Evolutionary conservation across 2,329 filamentous ascomycete species (phyloP), one percentile per base, ranked within the genome.

Genomic region (Fusarium humuli): DNA sequence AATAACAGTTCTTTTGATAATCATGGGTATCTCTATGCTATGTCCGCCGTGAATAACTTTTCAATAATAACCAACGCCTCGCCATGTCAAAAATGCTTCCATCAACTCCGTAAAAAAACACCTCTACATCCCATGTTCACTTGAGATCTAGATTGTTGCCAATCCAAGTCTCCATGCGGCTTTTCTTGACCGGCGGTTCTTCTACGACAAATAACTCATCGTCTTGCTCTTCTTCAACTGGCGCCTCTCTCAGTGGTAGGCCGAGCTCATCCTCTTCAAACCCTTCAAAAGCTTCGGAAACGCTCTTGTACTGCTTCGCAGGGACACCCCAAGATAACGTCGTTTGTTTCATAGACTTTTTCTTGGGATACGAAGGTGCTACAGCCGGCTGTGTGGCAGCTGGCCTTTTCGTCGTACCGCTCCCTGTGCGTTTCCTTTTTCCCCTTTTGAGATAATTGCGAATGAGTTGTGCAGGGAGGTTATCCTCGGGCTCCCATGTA

Each of bases 401-500:
- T 5, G 59, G 44, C 2, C 20, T 45, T 0, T 55, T 37, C 6
- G 48, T 18, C 20, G 34, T 52, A 14, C 18, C 29, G 3, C 29
- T 13, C 4, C 29, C 29, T 0, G 29, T 12, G 10, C 29, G 46
- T 16, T 49, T 34, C 18, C 34, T 37, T 11, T 32, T 37, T 0
- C 48, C 18, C 14, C 55, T 69, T 50, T 79, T 81, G 11, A 77
- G 61, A 60, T 84, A 89, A 4, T 77, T 77, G 9, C 75, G 77
- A 3, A 87, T 77, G 41, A 88, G 72, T 0, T 61, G 61, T 0
- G 73, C 59, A 0, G 84, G 76, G 4, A 89, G 81, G 55, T 88
- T 87, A 6, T 81, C 81, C 66, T 84, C 82, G 0, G 86, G 87
- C 71, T 89, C 87, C 87, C 87, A 89, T 0, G 86, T 85, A 0